phyloP scores from a whole-genome alignment of 1,284 basidiomycete genomes.

The Bondarzewia mesenterica region DNA sequence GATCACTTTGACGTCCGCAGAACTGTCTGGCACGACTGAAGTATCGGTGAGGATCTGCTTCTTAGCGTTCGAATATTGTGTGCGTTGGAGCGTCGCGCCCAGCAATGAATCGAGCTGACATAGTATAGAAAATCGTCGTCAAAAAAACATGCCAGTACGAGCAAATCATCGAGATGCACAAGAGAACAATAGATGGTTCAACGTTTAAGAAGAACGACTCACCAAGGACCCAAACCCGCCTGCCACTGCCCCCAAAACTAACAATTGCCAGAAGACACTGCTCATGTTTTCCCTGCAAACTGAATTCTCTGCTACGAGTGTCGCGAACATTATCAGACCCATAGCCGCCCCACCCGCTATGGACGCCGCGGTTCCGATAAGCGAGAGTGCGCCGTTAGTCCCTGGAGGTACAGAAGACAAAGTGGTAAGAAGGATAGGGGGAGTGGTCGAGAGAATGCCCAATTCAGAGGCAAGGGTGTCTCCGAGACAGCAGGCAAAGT shows the following conservation, averaged over 20 bases:
- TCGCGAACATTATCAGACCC: constrained; percentile 49
- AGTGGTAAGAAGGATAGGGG: constrained; percentile 73
- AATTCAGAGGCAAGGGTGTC: constrained; percentile 80
- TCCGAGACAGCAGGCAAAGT: constrained; percentile 78
- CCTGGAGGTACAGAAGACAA: constrained; percentile 72
- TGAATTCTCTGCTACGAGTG: constrained; percentile 58
- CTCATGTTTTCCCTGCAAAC: constrained; percentile 33
- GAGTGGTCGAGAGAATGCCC: constrained; percentile 67
- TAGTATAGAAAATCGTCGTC: neutral
- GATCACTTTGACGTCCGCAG: constrained; percentile 42
- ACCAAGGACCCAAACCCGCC: constrained; percentile 77
- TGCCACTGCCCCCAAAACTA: constrained; percentile 52
- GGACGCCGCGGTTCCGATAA: constrained; percentile 69
- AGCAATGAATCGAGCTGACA: constrained; percentile 73
- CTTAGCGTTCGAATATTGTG: constrained; percentile 59
- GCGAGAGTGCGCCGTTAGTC: constrained; percentile 85
- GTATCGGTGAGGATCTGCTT: constrained; percentile 66
- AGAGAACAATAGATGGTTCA: neutral
- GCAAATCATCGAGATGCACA: neutral
- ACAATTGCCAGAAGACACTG: constrained; percentile 32
- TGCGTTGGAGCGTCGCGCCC: constrained; percentile 83
- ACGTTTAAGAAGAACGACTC: constrained; percentile 18
- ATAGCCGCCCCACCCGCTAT: constrained; percentile 69
- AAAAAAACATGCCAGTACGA: constrained; percentile 1
- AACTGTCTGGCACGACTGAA: constrained; percentile 16